Base-by-base conservation (phyloP, 2,329 filamentous ascomycete genomes). In the Chaetothyriales sp. region DNA sequence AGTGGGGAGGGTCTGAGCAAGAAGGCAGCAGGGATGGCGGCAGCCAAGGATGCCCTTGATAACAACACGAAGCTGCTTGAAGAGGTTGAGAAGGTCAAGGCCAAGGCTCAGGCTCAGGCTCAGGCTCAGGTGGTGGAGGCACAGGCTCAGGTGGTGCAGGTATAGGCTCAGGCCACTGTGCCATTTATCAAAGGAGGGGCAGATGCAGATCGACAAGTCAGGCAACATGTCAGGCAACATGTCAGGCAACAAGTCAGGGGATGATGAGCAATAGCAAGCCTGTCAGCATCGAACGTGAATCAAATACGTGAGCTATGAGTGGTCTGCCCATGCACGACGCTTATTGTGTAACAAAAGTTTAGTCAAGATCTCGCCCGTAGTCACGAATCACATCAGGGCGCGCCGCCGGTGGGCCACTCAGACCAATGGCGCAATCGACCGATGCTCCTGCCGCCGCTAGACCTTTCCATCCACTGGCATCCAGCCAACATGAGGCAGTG, bases 1-100 rank as follows among this genome's bases (percentile, higher is more conserved):
- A 71, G 67, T 42, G 71, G 71, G 1, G 62, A 65, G 36, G 71
- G 70, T 5, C 52, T 63, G 18, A 73, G 62, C 52, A 73, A 72
- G 58, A 61, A 59, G 18, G 67, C 64, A 48, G 71, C 71, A 10
- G 71, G 71, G 18, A 66, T 71, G 53, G 62, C 65, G 49, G 71
- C 71, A 43, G 71, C 71, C 20, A 62, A 57, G 36, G 59, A 65
- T 42, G 70, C 70, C 5, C 56, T 74, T 45, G 47, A 51, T 15
- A 68, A 71, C 49, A 61, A 60, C 2, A 45, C 46, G 15, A 55
- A 61, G 1, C 53, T 73, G 22, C 66, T 72, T 26, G 62, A 67
- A 20, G 57, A 67, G 52, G 66, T 73, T 20, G 58, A 60, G 19
- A 58, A 53, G n/a, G 60, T 57, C 18, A 72, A 70, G 52, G 55